Evolutionary conservation across 306 rosid genomes (phyloP), one percentile per base, ranked within the genome.

Genomic region (Fragaria iinumae): DNA sequence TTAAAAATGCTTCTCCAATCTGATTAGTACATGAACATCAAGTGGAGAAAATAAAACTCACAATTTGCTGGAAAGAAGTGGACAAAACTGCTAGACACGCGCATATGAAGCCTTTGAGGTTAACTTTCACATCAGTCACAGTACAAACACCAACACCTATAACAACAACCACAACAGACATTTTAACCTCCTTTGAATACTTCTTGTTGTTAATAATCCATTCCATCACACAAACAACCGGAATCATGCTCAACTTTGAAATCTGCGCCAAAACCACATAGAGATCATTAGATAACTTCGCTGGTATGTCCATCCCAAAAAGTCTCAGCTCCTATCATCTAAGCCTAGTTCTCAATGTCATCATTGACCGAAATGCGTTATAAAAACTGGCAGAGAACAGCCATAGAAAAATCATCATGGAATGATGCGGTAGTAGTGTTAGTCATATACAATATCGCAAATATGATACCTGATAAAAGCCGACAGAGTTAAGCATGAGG

Each of bases 181-280:
- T 68, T 82, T 93, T 93, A 20, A 93, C 98, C 84, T 93, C 97
- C 86, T 69, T 91, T 14, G 97, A 83, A 78, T 91, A 93, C 75
- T 84, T 86, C 79, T 93, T 91, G 83, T 43, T 85, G 84, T 93
- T 95, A 85, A 93, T 80, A 80, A 93, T 88, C 98, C 96, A 93
- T 80, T 93, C 98, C 97, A 93, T 87, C 71, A 91, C 88, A 80
- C 98, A 93, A 38, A 93, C 98, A 87, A 93, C 98, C 0, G 98
- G 97, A 88, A 93, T 93, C 98, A 93, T 93, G 91, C 98, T 93
- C 48, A 93, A 83, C 83, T 93, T 93, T 53, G 98, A 91, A 77
- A 93, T 93, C 98, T 93, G 90, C 23, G 8, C 25, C 39, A 10
- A n/a, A 63, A 45, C 75, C 5, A 69, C 8, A 78, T 29, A 48